Conservation (phyloP, 2,329 filamentous ascomycete species). For the Eutypa lata region DNA sequence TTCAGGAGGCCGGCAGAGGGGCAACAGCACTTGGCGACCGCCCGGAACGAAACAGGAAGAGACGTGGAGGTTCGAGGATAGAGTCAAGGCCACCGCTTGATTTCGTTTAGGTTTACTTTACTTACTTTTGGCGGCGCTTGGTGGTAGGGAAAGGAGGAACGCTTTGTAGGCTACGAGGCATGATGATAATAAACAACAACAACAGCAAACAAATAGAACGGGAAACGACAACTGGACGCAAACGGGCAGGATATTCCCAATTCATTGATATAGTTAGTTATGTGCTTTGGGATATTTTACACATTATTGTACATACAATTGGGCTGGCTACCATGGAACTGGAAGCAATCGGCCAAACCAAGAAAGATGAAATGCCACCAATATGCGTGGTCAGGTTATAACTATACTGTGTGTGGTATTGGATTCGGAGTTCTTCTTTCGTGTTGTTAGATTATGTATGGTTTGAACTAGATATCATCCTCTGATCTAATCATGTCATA, state of each 20-base stretch:
- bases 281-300: too few relatives aligned
- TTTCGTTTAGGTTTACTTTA: constrained; percentile 5
- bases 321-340: not conserved
- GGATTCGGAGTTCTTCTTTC: too few relatives aligned
- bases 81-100: constrained; percentile 22
- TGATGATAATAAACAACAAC: not conserved
- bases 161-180: not conserved
- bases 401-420: too few relatives aligned
- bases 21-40: constrained; percentile 60
- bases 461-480: not conserved
- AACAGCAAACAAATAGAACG: not conserved
- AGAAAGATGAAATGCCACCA: too few relatives aligned
- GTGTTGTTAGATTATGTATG: too few relatives aligned
- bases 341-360: too few relatives aligned
- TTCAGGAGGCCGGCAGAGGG: constrained; percentile 37
- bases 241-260: too few relatives aligned
- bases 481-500: constrained; percentile 1
- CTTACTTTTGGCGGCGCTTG: not conserved
- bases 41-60: constrained; percentile 83
- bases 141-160: not conserved
- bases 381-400: too few relatives aligned
- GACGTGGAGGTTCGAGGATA: constrained; percentile 64
- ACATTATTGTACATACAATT: too few relatives aligned
- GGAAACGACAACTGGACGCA: not conserved
- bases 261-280: too few relatives aligned